Evolutionary conservation across 2,329 filamentous ascomycete genomes (phyloP).

Genomic region (Torrubiellomyces zombiae): DNA sequence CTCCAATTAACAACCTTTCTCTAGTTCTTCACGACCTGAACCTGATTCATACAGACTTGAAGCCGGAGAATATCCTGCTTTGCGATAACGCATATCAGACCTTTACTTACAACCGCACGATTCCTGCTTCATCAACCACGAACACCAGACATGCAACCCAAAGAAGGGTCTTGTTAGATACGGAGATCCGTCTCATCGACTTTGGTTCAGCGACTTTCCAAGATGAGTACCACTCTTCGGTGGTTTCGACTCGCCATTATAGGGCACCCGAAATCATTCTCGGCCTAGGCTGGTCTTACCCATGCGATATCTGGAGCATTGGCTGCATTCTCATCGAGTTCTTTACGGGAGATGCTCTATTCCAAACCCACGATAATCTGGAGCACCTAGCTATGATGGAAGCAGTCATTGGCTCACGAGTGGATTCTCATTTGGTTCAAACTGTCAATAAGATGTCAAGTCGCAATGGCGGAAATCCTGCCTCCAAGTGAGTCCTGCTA

Average conservation of each 20-base stretch:
- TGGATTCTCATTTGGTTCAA: slow-evolving; percentile 41
- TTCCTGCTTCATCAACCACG: slow-evolving; percentile 48
- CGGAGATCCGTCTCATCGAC: slow-evolving; percentile 54
- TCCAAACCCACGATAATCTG: slow-evolving; percentile 57
- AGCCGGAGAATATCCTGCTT: slow-evolving; percentile 54
- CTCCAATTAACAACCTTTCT: too few relatives aligned
- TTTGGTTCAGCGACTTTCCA: slow-evolving; percentile 59
- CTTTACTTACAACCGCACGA: slow-evolving; percentile 54
- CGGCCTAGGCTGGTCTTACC: slow-evolving; percentile 53
- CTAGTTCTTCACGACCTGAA: slow-evolving; percentile 89
- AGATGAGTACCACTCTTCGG: slow-evolving; percentile 56
- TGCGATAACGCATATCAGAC: slow-evolving; percentile 50
- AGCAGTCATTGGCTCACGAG: slow-evolving; percentile 41
- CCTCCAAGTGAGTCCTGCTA: slow-evolving; percentile 42
- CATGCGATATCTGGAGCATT: slow-evolving; percentile 60
- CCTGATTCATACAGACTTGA: slow-evolving; percentile 77
- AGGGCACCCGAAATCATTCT: slow-evolving; percentile 56
- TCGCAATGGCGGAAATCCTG: slow-evolving; percentile 40
- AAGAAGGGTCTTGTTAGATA: slow-evolving; percentile 47
- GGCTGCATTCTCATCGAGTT: slow-evolving; percentile 58
- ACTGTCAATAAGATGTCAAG: slow-evolving; percentile 32
- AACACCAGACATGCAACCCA: slow-evolving; percentile 45
- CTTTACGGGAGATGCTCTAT: slow-evolving; percentile 53
- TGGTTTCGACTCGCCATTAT: slow-evolving; percentile 55
- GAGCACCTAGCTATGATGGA: slow-evolving; percentile 67